A percentile compares a stretch with the other conserved stretches of the same genome.
phyloP scores from a whole-genome alignment of 441 rosid species.

The Aquilaria agallochum region DNA sequence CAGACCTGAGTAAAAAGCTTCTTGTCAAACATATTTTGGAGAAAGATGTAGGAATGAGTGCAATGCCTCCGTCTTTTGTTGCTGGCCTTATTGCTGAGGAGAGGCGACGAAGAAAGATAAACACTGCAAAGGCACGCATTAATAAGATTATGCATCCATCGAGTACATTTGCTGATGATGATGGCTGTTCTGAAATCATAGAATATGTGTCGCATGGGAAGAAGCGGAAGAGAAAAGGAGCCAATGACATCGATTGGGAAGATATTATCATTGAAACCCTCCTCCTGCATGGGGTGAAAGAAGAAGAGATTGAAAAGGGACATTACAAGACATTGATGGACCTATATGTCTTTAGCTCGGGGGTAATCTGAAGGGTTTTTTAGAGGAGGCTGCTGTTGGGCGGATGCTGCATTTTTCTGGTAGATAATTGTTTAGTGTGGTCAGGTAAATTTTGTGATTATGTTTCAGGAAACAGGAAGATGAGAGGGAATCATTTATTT shows the following conservation, averaged over 20 bases:
- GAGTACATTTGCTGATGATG: slow-evolving; percentile 4
- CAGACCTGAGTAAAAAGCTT: slow-evolving; percentile 68
- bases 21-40: slow-evolving; percentile 60
- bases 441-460: too few species aligned
- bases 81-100: slow-evolving; percentile 38
- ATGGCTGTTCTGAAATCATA: background rate
- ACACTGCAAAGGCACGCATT: slow-evolving; percentile 69
- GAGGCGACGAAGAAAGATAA: slow-evolving; percentile 60
- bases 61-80: slow-evolving; percentile 73
- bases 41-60: slow-evolving; percentile 67
- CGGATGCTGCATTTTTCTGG: too few species aligned
- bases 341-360: slow-evolving; percentile 67
- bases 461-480: too few species aligned
- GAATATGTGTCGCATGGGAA: slow-evolving; percentile 21
- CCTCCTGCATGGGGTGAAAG: slow-evolving; percentile 65
- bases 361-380: slow-evolving; percentile 8
- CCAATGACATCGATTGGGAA: slow-evolving; percentile 65
- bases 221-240: slow-evolving; percentile 45
- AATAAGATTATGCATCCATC: slow-evolving; percentile 42
- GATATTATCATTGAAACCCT: slow-evolving; percentile 82
- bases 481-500: too few species aligned
- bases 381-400: too few species aligned
- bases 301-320: slow-evolving; percentile 83
- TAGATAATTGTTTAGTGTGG: too few species aligned
- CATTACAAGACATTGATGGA: slow-evolving; percentile 66